These are phyloP conservation scores for Picochlorum costavermella DNA, from an alignment of 139 green algal species.

Conservation along the genomic window DNA sequence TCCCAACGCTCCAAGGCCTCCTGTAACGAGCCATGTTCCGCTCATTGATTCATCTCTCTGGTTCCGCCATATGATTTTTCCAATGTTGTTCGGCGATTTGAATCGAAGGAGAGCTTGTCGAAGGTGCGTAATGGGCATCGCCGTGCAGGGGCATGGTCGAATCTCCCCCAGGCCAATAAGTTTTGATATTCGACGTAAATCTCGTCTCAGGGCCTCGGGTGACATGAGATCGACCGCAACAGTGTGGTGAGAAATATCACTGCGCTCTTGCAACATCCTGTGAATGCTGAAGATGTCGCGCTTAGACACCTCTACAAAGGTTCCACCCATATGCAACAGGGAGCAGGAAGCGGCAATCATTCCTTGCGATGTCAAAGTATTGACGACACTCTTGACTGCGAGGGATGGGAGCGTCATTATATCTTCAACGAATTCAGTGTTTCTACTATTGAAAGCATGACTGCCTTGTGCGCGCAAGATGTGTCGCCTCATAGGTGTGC, in stretches of 20 bases:
- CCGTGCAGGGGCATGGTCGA: constrained; percentile 27
- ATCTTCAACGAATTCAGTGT: constrained; percentile 13
- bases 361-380: constrained; percentile 72
- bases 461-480: constrained; percentile 31
- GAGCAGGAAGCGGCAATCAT: constrained; percentile 66
- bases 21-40: constrained; percentile 41
- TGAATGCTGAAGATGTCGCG: constrained; percentile 62
- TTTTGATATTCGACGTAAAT: constrained; percentile 19
- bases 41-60: neutral
- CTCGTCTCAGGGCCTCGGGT: constrained; percentile 18
- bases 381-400: constrained; percentile 42
- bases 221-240: constrained; percentile 81
- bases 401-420: no score
- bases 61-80: constrained; percentile 62
- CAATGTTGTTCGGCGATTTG: constrained; percentile 57
- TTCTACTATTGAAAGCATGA: constrained; percentile 9
- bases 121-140: constrained; percentile 29
- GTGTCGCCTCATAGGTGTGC: constrained; percentile 38
- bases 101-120: constrained; percentile 61
- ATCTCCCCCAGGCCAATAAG: constrained; percentile 34
- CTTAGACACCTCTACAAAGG: constrained; percentile 77
- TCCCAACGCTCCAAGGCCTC: constrained; percentile 57
- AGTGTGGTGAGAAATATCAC: constrained; percentile 56
- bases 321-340: constrained; percentile 35
- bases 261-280: constrained; percentile 50